These are phyloP conservation scores for Auxenochlorella protothecoides DNA, from an alignment of 139 green algal species.

Conservation along the genomic window DNA sequence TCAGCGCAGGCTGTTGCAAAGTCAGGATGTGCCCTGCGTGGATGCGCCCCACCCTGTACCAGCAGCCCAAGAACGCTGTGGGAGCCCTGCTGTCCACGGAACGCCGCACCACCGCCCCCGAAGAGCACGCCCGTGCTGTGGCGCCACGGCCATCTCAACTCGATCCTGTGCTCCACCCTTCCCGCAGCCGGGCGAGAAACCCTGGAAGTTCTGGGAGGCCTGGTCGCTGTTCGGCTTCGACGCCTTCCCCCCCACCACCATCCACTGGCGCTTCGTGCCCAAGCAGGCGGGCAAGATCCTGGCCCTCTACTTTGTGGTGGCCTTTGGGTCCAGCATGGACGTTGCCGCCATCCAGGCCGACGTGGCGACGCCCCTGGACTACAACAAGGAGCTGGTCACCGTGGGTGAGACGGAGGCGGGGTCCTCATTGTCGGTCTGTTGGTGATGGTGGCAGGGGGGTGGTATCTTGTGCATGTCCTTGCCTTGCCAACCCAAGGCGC, in stretches of 20 bases:
- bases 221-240: conserved; percentile 54
- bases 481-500: no score
- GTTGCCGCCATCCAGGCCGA: conserved; percentile 50
- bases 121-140: no score
- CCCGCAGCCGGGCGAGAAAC: conserved; percentile 17
- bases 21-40: no score
- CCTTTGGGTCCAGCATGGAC: conserved; percentile 68
- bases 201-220: conserved; percentile 52
- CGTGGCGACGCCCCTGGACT: conserved; percentile 44
- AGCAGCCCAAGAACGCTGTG: no score
- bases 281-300: conserved; percentile 47
- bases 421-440: background rate
- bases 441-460: no score
- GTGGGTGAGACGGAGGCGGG: conserved; percentile 28
- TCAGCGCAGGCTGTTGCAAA: no score
- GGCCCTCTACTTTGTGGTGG: conserved; percentile 64
- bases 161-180: background rate
- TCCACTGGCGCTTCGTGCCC: conserved; percentile 39
- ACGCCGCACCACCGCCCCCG: no score
- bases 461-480: no score
- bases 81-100: no score
- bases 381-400: conserved; percentile 63
- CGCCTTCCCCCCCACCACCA: conserved; percentile 25
- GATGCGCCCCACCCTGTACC: no score
- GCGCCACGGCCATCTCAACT: no score